phyloP scores from a whole-genome alignment of 2,329 filamentous ascomycete species.

The Hypoxylon sp. region DNA sequence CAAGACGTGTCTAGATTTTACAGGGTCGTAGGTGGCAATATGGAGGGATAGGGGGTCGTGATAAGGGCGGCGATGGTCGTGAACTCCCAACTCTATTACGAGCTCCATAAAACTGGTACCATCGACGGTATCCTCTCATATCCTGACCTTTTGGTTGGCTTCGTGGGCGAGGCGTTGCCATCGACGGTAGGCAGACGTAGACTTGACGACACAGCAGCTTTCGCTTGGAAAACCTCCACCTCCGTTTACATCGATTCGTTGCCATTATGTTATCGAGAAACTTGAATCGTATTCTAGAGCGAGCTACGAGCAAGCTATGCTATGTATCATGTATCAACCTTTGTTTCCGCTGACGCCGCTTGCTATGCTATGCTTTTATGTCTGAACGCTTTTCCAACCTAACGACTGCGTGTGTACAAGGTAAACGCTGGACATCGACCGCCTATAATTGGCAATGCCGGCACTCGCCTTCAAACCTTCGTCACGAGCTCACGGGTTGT shows the following conservation, averaged over 20 bases:
- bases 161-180: too few relatives aligned
- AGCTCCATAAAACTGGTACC: too few relatives aligned
- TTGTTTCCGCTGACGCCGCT: not conserved
- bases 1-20: too few relatives aligned
- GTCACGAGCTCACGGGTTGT: not conserved
- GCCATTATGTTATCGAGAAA: not conserved
- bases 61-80: not conserved
- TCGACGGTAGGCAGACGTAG: too few relatives aligned
- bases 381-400: conserved; percentile 2
- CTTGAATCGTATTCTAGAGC: not conserved
- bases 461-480: too few relatives aligned
- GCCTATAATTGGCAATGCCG: too few relatives aligned
- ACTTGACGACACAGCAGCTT: too few relatives aligned
- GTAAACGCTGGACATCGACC: not conserved
- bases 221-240: too few relatives aligned
- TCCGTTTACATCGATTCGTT: too few relatives aligned
- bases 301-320: not conserved
- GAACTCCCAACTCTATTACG: not conserved
- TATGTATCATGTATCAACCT: not conserved
- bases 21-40: too few relatives aligned
- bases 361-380: conserved; percentile 24
- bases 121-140: too few relatives aligned
- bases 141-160: too few relatives aligned
- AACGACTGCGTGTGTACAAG: not conserved
- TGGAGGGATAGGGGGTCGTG: not conserved